Base-by-base conservation (phyloP, 2,329 filamentous ascomycete species). In the Hypoxylon sp. region DNA sequence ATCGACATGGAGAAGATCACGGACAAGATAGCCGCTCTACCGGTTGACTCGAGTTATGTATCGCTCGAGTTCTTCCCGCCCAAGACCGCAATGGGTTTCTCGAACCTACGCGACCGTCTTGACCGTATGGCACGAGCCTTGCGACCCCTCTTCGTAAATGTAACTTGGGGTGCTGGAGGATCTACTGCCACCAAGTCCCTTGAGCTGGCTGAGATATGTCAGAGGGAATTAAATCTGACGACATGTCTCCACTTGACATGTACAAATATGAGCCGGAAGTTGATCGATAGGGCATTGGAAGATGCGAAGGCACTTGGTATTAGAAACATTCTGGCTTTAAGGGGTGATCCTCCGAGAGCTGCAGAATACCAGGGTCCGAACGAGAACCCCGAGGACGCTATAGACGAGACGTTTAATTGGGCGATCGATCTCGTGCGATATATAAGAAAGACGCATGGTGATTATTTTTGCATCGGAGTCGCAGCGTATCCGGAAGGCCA, bases 61-160 rank as follows among this genome's bases (percentile, higher is more conserved):
- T 98, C 96, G 52, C 91, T 98, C 81, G 96, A 99, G 83, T 99
- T 99, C 89, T 99, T 99, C 84, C 96, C 96, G 73, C 96, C 96
- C 70, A 99, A 98, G 85, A 99, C 96, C 51, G 87, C 91, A 68
- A 97, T 97, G 90, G 96, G 96, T 72, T 97, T 96, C 76, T 91
- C 93, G 70, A 99, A 99, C 80, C 89, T 99, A 61, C 92, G 95
- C 78, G 92, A 93, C 72, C 94, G 96, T 78, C 89, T 99, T 65
- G 92, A 97, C 80, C 94, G 96, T 79, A 98, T 99, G 96, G 91
- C 96, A 54, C 90, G 93, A 71, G 94, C 94, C 13, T 86, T 99
- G 65, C 91, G 93, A 13, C 96, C 96, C 47, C 87, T 98, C 50
- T 99, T 99, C 78, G 93, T 99, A 69, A 98, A 94, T 65, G 94